Percentiles rank a stretch among this genome's conserved stretches.
These are phyloP conservation scores for Pulveroboletus sp. DNA, from an alignment of 768 basidiomycete genomes.

Conservation along the genomic window DNA sequence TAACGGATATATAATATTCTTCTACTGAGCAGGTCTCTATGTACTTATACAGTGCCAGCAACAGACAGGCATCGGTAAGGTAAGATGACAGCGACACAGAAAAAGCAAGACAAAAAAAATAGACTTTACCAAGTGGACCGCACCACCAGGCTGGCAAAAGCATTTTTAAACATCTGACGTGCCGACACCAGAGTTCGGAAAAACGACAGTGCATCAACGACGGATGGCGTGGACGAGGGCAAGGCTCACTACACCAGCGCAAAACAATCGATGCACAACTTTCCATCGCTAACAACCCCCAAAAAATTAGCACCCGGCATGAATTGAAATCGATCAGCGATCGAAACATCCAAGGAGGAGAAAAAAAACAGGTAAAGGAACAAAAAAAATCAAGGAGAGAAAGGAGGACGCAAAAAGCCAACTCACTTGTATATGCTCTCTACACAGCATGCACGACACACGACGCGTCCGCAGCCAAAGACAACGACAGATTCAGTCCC, in stretches of 20 bases:
- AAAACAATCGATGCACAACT: slow-evolving; percentile 30
- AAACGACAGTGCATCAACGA: neutral
- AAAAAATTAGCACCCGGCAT: neutral
- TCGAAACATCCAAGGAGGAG: slow-evolving; percentile 4
- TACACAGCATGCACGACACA: slow-evolving; percentile 34
- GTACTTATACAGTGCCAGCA: neutral
- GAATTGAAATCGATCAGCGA: slow-evolving; percentile 5
- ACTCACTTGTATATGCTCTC: slow-evolving; percentile 35
- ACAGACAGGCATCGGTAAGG: slow-evolving; percentile 4
- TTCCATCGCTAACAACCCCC: slow-evolving; percentile 22
- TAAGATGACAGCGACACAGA: neutral
- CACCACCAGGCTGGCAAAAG: too few relatives aligned
- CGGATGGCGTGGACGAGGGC: too few relatives aligned
- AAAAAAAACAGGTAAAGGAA: neutral
- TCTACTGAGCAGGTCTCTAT: slow-evolving; percentile 5
- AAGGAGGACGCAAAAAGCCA: neutral
- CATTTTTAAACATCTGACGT: neutral
- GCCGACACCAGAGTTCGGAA: neutral
- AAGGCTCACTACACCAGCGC: slow-evolving; percentile 15
- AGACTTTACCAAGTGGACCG: too few relatives aligned
- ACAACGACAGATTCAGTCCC: slow-evolving; percentile 13
- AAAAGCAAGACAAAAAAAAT: neutral
- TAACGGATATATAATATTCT: slow-evolving; percentile 13
- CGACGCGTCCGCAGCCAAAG: slow-evolving; percentile 32
- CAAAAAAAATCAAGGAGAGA: neutral